Percentiles rank a stretch among this genome's conserved stretches.
phyloP scores from a whole-genome alignment of 2,329 filamentous ascomycete genomes.

The Trichoderma gracile region DNA sequence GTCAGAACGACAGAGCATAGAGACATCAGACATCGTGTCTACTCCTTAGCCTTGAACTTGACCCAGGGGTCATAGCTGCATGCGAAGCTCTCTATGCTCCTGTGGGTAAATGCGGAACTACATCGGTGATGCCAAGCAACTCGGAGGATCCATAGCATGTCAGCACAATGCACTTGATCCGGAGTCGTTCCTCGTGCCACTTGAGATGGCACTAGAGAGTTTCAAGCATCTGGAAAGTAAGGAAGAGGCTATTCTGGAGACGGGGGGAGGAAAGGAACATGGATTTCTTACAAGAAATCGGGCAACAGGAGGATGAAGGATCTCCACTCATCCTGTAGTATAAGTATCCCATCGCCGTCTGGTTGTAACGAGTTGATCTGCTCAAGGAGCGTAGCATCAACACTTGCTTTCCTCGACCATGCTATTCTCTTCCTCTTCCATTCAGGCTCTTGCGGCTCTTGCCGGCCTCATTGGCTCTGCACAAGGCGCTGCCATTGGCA shows the following conservation, averaged over 20 bases:
- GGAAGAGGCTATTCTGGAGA: neutral
- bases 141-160: neutral
- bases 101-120: slow-evolving; percentile 9
- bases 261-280: neutral
- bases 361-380: neutral
- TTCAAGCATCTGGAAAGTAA: neutral
- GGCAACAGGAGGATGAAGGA: neutral
- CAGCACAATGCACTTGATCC: neutral
- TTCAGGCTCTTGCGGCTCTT: neutral
- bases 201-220: neutral
- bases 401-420: neutral
- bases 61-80: neutral
- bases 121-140: slow-evolving; percentile 2
- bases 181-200: neutral
- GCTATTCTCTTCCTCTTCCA: neutral
- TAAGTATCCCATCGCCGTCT: neutral
- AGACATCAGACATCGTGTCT: too few species aligned
- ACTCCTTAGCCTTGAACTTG: neutral
- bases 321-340: neutral
- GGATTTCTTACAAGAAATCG: neutral
- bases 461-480: neutral
- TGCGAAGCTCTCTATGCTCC: neutral
- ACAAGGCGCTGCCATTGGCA: neutral
- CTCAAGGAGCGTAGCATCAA: neutral
- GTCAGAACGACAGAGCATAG: too few species aligned